Percentiles rank a stretch among this genome's conserved stretches.
These are phyloP conservation scores for Metroxylon sagu DNA, from an alignment of 176 grass and related monocot species.

Conservation along the genomic window DNA sequence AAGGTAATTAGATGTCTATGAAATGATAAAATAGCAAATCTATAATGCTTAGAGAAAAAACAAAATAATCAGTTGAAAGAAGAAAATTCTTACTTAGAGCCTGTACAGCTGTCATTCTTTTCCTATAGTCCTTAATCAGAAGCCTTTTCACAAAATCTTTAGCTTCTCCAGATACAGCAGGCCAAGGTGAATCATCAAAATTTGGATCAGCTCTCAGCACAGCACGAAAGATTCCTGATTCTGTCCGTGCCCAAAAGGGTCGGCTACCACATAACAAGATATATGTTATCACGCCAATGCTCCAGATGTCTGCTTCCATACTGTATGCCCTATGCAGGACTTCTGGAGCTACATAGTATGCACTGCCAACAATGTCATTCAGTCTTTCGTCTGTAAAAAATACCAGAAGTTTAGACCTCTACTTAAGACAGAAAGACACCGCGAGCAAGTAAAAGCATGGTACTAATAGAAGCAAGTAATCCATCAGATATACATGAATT, in stretches of 20 bases:
- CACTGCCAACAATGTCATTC: slow-evolving; percentile 99
- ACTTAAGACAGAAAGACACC: not conserved
- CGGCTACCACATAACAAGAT: slow-evolving; percentile 95
- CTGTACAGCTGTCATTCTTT: slow-evolving; percentile 97
- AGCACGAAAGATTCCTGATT: slow-evolving; percentile 98
- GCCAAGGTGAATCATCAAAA: slow-evolving; percentile 82
- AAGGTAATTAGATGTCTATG: too few relatives aligned
- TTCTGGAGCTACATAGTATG: slow-evolving; percentile 98
- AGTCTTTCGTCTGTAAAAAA: slow-evolving; percentile 82
- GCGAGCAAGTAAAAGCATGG: too few relatives aligned
- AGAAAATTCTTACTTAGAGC: slow-evolving; percentile 62
- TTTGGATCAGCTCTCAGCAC: slow-evolving; percentile 96
- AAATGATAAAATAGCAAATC: too few relatives aligned
- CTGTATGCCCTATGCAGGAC: slow-evolving; percentile 94
- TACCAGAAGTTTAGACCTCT: slow-evolving; percentile 1
- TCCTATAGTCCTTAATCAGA: slow-evolving; percentile 97
- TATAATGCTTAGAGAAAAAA: not conserved
- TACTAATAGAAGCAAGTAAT: too few relatives aligned
- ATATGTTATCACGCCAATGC: slow-evolving; percentile 92
- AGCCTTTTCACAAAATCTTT: slow-evolving; percentile 98
- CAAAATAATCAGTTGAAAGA: not conserved
- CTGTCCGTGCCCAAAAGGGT: slow-evolving; percentile 96
- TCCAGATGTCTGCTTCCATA: slow-evolving; percentile 98
- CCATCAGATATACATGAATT: too few relatives aligned
- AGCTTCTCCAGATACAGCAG: slow-evolving; percentile 61